A percentile compares a stretch with the other conserved stretches of the same genome.
These are phyloP conservation scores for Myriosclerotinia scirpicola DNA, from an alignment of 2,329 filamentous ascomycete genomes.

Conservation along the genomic window DNA sequence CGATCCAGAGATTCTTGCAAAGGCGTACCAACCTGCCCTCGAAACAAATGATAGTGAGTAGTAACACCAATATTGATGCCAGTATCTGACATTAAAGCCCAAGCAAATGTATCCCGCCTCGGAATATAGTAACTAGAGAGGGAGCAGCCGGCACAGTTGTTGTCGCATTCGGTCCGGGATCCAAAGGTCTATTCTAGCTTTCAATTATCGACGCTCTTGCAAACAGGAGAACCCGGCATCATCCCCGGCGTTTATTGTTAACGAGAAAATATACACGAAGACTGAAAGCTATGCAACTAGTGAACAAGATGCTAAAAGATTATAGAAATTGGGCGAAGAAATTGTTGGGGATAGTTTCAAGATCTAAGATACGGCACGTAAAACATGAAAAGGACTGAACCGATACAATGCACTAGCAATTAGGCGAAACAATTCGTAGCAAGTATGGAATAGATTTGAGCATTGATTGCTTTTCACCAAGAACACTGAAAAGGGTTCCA, in stretches of 20 bases:
- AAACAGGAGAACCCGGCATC: not conserved
- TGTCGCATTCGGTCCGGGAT: not conserved
- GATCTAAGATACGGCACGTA: not conserved
- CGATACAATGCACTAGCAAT: not conserved
- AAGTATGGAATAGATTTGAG: not conserved
- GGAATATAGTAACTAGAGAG: not conserved
- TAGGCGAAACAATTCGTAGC: not conserved
- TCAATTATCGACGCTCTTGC: not conserved
- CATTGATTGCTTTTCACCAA: not conserved
- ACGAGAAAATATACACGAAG: not conserved
- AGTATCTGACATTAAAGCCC: not conserved
- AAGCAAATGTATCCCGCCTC: not conserved
- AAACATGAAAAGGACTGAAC: not conserved
- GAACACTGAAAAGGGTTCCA: not conserved
- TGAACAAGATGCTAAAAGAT: not conserved
- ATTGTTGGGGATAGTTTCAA: not conserved
- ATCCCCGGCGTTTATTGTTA: not conserved
- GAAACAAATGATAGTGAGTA: not conserved
- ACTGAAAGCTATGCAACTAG: constrained; percentile 1
- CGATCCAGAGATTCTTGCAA: not conserved
- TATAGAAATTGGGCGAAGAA: constrained; percentile 3
- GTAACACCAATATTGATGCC: not conserved
- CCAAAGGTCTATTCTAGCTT: not conserved
- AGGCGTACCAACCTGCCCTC: not conserved
- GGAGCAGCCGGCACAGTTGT: not conserved